phyloP scores from a whole-genome alignment of 179 eudicot species.

The Carnegiea gigantea region DNA sequence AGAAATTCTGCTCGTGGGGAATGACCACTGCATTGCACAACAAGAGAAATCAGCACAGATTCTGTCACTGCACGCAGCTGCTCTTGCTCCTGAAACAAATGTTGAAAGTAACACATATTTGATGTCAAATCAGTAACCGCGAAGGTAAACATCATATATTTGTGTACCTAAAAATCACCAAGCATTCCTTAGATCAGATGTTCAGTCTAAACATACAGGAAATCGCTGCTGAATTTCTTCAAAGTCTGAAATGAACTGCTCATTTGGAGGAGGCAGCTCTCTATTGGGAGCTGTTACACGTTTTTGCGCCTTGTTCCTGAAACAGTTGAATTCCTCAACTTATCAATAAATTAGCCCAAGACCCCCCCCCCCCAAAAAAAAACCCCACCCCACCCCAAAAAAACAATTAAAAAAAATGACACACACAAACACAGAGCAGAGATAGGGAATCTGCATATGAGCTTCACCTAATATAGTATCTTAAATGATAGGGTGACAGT shows the following conservation, averaged over 20 bases:
- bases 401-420: too few species aligned
- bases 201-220: conserved; percentile 55
- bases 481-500: neutral
- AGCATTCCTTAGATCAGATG: conserved; percentile 3
- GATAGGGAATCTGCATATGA: neutral
- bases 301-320: conserved; percentile 93
- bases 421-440: neutral
- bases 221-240: conserved; percentile 74
- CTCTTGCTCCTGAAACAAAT: conserved; percentile 74
- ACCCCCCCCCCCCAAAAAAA: neutral
- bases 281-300: conserved; percentile 79
- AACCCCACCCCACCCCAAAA: too few species aligned
- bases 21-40: conserved; percentile 82
- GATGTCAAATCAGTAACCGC: neutral
- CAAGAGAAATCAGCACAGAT: conserved; percentile 82
- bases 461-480: neutral
- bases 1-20: conserved; percentile 90
- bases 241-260: conserved; percentile 84
- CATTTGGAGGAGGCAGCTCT: conserved; percentile 88
- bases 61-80: conserved; percentile 74
- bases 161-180: neutral
- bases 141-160: neutral
- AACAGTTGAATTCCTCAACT: neutral
- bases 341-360: neutral
- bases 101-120: conserved; percentile 14